A percentile compares a stretch with the other conserved stretches of the same genome.
Conservation (phyloP, 352 stramenopile genomes). For the Phytophthora agathidicida region DNA sequence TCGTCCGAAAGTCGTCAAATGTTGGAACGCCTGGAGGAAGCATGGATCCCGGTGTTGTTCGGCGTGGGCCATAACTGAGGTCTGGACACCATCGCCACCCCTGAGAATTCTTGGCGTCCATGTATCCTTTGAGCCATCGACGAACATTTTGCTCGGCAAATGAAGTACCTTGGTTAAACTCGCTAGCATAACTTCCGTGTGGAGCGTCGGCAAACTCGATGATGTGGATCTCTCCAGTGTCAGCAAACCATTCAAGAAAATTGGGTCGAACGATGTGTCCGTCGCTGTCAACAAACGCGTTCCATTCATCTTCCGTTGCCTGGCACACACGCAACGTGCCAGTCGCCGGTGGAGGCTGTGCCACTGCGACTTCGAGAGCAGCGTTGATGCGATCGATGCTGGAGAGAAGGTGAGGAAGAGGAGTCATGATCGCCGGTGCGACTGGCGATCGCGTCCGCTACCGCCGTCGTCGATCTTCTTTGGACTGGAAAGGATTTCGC, state of each 20-base stretch:
- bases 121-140: constrained; percentile 19
- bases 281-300: constrained; percentile 40
- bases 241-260: constrained; percentile 46
- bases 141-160: constrained; percentile 7
- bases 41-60: constrained; percentile 32
- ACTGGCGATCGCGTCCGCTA: background rate
- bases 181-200: constrained; percentile 24
- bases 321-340: constrained; percentile 37
- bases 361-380: constrained; percentile 42
- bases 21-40: constrained; percentile 43
- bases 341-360: constrained; percentile 34
- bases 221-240: constrained; percentile 41
- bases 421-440: constrained; percentile 25
- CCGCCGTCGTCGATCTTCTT: constrained; percentile 14
- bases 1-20: constrained; percentile 42
- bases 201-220: constrained; percentile 41
- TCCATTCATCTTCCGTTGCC: constrained; percentile 49
- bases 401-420: constrained; percentile 27
- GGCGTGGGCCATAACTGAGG: constrained; percentile 38
- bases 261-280: constrained; percentile 27
- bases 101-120: constrained; percentile 33
- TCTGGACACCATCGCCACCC: constrained; percentile 34
- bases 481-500: too few species aligned
- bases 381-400: constrained; percentile 47
- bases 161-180: background rate